These are phyloP conservation scores for Hymenoscyphus linearis DNA, from an alignment of 2,329 filamentous ascomycete species.

Conservation along the genomic window DNA sequence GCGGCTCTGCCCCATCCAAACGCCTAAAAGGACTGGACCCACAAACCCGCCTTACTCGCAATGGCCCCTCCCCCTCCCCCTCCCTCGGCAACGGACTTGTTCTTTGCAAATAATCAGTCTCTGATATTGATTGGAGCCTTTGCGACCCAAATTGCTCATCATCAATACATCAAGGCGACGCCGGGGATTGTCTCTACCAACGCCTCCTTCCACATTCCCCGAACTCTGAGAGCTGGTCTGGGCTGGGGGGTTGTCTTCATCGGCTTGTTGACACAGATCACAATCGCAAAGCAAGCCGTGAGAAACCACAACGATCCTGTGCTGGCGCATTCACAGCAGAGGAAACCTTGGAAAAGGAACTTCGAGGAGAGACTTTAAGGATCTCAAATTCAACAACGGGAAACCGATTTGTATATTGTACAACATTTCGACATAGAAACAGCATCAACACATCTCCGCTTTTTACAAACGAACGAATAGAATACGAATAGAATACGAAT, in stretches of 20 bases:
- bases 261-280: conserved; percentile 24
- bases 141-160: conserved; percentile 20
- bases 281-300: conserved; percentile 19
- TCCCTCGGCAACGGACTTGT: conserved; percentile 18
- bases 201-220: conserved; percentile 10
- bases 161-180: conserved; percentile 22
- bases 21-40: not conserved
- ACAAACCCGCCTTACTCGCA: not conserved
- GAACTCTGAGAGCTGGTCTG: conserved; percentile 24
- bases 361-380: conserved; percentile 5
- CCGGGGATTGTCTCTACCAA: conserved; percentile 12
- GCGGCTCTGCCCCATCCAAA: not conserved
- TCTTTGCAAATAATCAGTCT: conserved; percentile 22
- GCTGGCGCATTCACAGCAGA: conserved; percentile 12
- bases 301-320: conserved; percentile 23
- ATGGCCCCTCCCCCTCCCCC: conserved; percentile 23
- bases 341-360: conserved; percentile 12
- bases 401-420: not conserved
- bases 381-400: not conserved
- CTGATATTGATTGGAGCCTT: conserved; percentile 22
- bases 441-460: not conserved
- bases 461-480: not conserved
- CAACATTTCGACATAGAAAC: not conserved
- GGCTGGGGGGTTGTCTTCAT: conserved; percentile 24
- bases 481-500: no score